phyloP scores from a whole-genome alignment of 305 asterid genomes.

The Fraxinus greggii region DNA sequence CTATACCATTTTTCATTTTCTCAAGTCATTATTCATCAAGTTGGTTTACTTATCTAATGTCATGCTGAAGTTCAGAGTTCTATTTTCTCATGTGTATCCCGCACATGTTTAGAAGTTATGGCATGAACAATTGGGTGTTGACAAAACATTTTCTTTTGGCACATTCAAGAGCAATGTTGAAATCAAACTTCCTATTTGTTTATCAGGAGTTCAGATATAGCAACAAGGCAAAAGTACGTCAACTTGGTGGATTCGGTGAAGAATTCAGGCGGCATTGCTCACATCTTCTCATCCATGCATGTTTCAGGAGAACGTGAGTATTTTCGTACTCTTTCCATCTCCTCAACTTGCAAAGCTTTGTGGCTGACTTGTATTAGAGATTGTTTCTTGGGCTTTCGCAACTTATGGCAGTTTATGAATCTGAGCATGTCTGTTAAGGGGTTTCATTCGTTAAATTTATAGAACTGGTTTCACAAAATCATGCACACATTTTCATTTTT shows the following conservation, averaged over 20 bases:
- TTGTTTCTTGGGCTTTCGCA: background rate
- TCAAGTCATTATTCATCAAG: background rate
- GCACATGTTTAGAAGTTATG: background rate
- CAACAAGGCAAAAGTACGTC: constrained; percentile 65
- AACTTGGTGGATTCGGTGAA: constrained; percentile 77
- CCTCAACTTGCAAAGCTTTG: background rate
- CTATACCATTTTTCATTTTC: background rate
- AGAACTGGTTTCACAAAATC: background rate
- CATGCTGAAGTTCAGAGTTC: background rate
- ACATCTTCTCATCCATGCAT: constrained; percentile 92
- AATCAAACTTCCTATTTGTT: background rate
- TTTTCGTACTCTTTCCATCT: background rate
- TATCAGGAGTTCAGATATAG: constrained; percentile 76
- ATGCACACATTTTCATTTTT: background rate
- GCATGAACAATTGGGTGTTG: background rate
- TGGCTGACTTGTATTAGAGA: background rate
- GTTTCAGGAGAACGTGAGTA: constrained; percentile 96
- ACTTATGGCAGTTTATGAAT: background rate
- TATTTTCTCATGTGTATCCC: background rate
- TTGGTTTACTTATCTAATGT: background rate
- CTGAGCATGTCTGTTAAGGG: background rate
- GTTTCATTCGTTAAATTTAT: background rate
- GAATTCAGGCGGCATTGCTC: constrained; percentile 75
- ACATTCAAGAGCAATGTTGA: background rate
- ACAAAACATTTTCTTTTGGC: background rate